Base-by-base conservation (phyloP, 768 basidiomycete species). In the Lactarius quietus region DNA sequence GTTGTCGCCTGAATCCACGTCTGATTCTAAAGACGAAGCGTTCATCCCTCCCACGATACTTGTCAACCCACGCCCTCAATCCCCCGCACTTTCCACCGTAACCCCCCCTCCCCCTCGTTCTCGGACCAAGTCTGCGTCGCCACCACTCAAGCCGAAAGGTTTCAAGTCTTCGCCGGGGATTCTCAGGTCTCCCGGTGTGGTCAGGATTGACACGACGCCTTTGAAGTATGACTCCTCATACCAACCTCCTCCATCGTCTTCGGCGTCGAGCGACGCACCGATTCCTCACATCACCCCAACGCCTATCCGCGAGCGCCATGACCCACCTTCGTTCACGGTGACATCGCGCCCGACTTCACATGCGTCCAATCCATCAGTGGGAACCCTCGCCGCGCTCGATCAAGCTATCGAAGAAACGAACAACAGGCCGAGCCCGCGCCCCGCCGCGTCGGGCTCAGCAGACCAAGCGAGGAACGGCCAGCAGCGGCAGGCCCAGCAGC, bases 301-400 rank as follows among this genome's bases (percentile, higher is more conserved):
- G 1, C 73, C 72, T 3, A 75, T 76, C 20, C 72, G 75, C 20
- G 70, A 73, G 48, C 74, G 76, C 14, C 71, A 71, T 9, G 72
- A 72, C 5, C 72, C 72, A 0, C 72, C 77, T 3, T 67, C 76
- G 15, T 78, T 78, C 61, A 70, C 73, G n/a, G 77, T 78, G 18
- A 76, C 75, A 20, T 76, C 76, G 10, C 71, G 77, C 8, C 76
- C 77, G 3, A 41, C 59, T 5, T 76, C 75, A 6, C 73, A 75
- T 57, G 68, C 56, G 35, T 59, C 36, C 64, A 43, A 36, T 9
- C 53, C 18, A 3, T 68, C 64, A 29, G 14, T 51, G 14, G 61
- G 31, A 9, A 63, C 68, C 12, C 35, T 64, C 9, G 43, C 66
- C 1, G 62, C 53, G 4, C 36, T 62, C n/a, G 68, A 64, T 0